Base-by-base conservation (phyloP, 139 green algal species). In the Haematococcus lacustris region DNA sequence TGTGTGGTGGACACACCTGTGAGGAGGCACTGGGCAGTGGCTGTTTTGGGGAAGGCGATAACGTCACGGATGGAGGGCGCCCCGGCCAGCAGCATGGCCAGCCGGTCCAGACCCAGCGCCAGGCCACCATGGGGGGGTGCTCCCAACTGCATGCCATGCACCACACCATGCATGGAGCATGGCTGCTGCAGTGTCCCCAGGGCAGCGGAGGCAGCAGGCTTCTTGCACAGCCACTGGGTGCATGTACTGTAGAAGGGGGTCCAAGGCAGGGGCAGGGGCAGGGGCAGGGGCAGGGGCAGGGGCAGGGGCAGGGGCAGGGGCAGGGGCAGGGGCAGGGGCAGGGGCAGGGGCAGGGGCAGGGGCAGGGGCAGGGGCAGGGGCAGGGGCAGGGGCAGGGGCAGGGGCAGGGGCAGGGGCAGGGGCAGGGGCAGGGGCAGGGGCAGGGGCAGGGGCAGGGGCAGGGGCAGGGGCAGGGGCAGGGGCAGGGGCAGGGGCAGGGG, bases 11-110 rank as follows among this genome's bases (percentile, higher is more conserved):
- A 26, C 66, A 39, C 86, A 53, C 84, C 80, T 1, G 93, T 98
- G 33, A 98, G 83, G 68, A 91, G 67, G 78, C 91, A 97, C 80
- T 96, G 87, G 51, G 81, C 90, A 67, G 87, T 77, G 21, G 94
- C 87, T 0, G 93, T 98, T 77, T 98, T 99, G 30, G 95, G 95
- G 80, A 99, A 99, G n/a, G 95, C 95, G 75, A 99, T 99, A 35
- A 99, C 95, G 74, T 99, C 95, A 3, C 95, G 77, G 43, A 99
- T 99, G 71, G 86, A 94, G 28, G 79, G 65, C 51, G 81, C 86
- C 0, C 85, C 85, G 4, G 89, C 85, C 76, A 98, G 79, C 76
- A 98, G 85, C 95, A 98, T 98, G 30, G 88, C 90, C 60, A 98
- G 83, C 34, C 95, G 80, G 81, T 99, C 95, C 51, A 99, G 65